Base-by-base conservation (phyloP, 352 stramenopile genomes). In the Pythium plurisporium region DNA sequence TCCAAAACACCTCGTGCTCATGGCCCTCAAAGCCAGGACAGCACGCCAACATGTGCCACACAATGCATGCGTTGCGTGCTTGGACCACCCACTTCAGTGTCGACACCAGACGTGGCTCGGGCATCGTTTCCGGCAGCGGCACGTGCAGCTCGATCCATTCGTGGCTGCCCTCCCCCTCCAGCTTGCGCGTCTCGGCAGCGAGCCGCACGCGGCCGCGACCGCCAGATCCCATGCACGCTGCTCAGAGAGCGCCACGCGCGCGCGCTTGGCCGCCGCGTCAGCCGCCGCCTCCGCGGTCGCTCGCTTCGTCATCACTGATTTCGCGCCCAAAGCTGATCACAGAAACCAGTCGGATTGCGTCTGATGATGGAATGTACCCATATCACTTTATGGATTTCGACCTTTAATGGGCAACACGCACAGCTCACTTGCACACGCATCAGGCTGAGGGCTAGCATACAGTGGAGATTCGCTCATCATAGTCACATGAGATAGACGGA, bases 1-100 rank as follows among this genome's bases (percentile, higher is more conserved):
- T 55, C 47, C 47, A 55, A n/a, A 55, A 55, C 7, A 31, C 20
- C 2, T 36, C 20, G 20, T 55, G 42, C 31, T 55, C 47, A 8
- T 27, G 19, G 31, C 31, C 47, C 4, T 20, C 9, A 23, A 29
- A 55, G 2, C 47, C 47, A 19, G 7, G 14, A 15, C 47, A 55
- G n/a, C 47, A 33, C 30, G 31, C 14, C 3, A 55, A 33, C 47
- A 44, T 4, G 27, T 36, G 27, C 19, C 30, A 44, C 31, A 38
- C 29, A 5, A 55, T 12, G 14, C 47, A 44, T 20, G 47, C 47
- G 6, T 36, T 20, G 7, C 33, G 30, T 12, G 47, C 47, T 5
- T 22, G 14, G 3, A 15, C 9, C 22, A 47, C 23, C 41, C 20
- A 47, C 2, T 5, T 10, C 12, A 41, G 45, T 17, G 45, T 22